Conservation (phyloP, 192 early-diverging fungal genomes). For the Dissophora ornata region DNA sequence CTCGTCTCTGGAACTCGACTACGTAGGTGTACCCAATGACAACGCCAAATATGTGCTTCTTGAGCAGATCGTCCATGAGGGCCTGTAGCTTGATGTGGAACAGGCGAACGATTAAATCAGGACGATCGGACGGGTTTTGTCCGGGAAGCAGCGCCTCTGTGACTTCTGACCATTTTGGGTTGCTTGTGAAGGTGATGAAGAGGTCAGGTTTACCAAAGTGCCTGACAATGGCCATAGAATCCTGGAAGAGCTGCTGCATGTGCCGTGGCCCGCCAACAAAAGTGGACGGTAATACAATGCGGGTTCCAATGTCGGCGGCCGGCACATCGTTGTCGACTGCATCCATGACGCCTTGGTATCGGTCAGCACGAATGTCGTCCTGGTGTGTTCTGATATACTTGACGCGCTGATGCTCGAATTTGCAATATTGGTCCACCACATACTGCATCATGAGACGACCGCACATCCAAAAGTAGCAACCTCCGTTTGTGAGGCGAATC, state of each 20-base stretch:
- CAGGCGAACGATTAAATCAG: slow-evolving; percentile 33
- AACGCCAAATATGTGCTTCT: slow-evolving; percentile 8
- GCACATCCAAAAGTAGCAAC: slow-evolving; percentile 18
- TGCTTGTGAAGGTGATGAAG: slow-evolving; percentile 54
- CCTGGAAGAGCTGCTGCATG: slow-evolving; percentile 29
- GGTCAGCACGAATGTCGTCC: neutral
- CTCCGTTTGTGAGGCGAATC: neutral
- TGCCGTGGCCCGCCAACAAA: slow-evolving; percentile 25
- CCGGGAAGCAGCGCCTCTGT: neutral
- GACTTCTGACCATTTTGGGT: slow-evolving; percentile 27
- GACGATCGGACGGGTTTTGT: slow-evolving; percentile 3
- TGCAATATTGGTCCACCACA: slow-evolving; percentile 45
- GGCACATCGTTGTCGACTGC: slow-evolving; percentile 1
- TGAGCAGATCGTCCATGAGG: slow-evolving; percentile 32
- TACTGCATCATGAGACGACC: slow-evolving; percentile 42
- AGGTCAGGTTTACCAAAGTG: slow-evolving; percentile 48
- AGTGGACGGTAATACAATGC: neutral
- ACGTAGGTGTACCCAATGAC: slow-evolving; percentile 37
- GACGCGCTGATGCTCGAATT: slow-evolving; percentile 31
- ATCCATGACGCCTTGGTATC: slow-evolving; percentile 22
- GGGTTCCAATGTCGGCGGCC: neutral
- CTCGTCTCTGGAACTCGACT: slow-evolving; percentile 58
- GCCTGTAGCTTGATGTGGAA: slow-evolving; percentile 39
- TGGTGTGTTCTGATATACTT: slow-evolving; percentile 10
- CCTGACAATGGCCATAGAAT: slow-evolving; percentile 34